Evolutionary conservation across 805 yeast species (phyloP), one percentile per base, ranked within the genome.

Genomic region (Candida yuanshanica): DNA sequence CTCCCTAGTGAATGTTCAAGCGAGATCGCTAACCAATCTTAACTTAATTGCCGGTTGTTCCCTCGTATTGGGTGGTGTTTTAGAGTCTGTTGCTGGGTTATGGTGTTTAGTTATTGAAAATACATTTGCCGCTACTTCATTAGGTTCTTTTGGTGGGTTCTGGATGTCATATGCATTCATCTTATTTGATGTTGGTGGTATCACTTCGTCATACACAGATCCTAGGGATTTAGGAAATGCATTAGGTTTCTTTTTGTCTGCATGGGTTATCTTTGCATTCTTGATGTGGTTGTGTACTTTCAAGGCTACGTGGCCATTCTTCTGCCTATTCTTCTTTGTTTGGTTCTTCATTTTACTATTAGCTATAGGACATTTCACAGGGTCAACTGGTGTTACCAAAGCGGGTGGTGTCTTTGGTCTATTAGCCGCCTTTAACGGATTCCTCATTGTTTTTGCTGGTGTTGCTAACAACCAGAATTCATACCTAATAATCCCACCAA

Each of bases 131-230:
- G 85, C 81, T 50, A 72, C 83, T 22, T 64, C 65, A 18, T 56
- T 67, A 44, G 63, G 66, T 26, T 58, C 70, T 5, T 68, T 64
- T 50, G 91, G 86, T 44, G 90, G 87, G 4, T 83, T 83, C 59
- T 83, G 91, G 91, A 75, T 80, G 67, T 68, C 81, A 21, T 83
- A 77, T 68, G 89, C 81, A 45, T 83, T 83, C 24, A 74, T 83
- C 25, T 60, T 63, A 43, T 69, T 75, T 36, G 80, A 79, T 36
- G 72, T 74, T 55, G 80, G 79, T 56, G 79, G 79, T 20, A 74
- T 78, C 22, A 62, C 60, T 2, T 63, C 73, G 2, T 74, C 74
- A 6, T 75, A 79, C 47, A 63, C 63, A 26, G 70, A 63, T 5
- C 69, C 67, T 7, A 55, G 60, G 14, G 78, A 73, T 52, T 57